Evolutionary conservation across 495 filamentous ascomycete species (phyloP).

Genomic region (Xanthoparmelia taractica): DNA sequence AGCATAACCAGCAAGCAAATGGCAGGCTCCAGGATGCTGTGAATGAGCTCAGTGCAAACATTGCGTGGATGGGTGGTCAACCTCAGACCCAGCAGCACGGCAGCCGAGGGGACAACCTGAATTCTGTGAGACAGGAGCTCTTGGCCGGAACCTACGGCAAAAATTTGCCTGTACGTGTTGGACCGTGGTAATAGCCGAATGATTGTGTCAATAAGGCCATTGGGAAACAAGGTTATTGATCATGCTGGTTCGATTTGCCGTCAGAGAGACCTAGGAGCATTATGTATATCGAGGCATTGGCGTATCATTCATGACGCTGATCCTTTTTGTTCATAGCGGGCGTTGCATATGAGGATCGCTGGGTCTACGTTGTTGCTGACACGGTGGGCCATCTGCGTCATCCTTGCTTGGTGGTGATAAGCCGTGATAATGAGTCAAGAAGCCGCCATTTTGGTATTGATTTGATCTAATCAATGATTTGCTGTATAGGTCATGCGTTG

Average conservation of each 20-base stretch:
- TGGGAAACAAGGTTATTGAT: background rate
- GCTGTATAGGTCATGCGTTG: background rate
- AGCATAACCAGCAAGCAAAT: slow-evolving; percentile 80
- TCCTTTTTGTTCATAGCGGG: background rate
- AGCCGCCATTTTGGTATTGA: background rate
- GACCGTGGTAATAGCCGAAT: slow-evolving; percentile 50
- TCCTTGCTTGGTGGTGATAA: background rate
- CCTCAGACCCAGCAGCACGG: slow-evolving; percentile 40
- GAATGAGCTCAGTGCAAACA: slow-evolving; percentile 59
- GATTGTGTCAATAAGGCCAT: background rate
- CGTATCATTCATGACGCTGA: background rate
- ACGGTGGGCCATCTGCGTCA: background rate
- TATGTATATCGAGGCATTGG: slow-evolving; percentile 8
- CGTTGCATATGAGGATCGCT: background rate
- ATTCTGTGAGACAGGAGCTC: slow-evolving; percentile 70
- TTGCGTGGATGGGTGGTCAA: slow-evolving; percentile 67
- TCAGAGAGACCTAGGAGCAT: background rate
- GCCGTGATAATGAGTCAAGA: background rate
- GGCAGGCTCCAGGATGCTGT: slow-evolving; percentile 78
- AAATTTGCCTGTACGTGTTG: slow-evolving; percentile 60
- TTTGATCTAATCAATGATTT: background rate
- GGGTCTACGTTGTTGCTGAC: background rate
- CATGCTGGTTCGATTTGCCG: background rate
- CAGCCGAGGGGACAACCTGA: slow-evolving; percentile 41
- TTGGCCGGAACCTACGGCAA: slow-evolving; percentile 70